These are phyloP conservation scores for Hypoxylon sp. DNA, from an alignment of 2,329 filamentous ascomycete genomes.

Conservation along the genomic window DNA sequence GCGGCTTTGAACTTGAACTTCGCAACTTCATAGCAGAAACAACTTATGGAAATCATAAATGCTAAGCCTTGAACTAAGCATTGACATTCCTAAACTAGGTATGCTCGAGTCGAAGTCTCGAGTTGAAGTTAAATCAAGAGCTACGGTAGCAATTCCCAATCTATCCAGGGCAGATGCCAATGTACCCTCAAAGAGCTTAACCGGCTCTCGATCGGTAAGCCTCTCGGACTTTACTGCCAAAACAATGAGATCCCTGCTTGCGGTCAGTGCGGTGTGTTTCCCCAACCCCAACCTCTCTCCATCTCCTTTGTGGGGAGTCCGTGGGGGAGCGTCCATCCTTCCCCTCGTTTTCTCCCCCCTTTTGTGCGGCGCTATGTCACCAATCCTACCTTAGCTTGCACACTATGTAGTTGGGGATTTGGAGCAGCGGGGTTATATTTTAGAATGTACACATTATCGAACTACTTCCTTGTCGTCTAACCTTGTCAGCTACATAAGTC, in stretches of 20 bases:
- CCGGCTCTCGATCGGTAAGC: constrained; percentile 20
- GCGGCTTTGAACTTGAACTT: too few relatives aligned
- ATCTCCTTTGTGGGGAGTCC: constrained; percentile 22
- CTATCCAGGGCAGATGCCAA: too few relatives aligned
- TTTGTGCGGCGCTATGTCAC: constrained; percentile 24
- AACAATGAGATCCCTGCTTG: constrained; percentile 13
- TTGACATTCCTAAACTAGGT: too few relatives aligned
- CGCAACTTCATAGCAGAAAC: too few relatives aligned
- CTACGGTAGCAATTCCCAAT: too few relatives aligned
- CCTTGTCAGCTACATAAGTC: neutral
- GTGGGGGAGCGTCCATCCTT: constrained; percentile 17
- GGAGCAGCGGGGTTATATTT: constrained; percentile 15
- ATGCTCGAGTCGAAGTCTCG: too few relatives aligned
- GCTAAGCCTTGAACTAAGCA: too few relatives aligned
- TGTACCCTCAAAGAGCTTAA: constrained; percentile 5
- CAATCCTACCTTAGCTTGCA: constrained; percentile 21
- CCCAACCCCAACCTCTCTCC: neutral
- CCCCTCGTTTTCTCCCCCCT: constrained; percentile 4
- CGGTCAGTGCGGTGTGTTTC: constrained; percentile 3
- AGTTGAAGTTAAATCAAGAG: too few relatives aligned
- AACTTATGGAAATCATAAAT: too few relatives aligned
- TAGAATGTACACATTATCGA: neutral
- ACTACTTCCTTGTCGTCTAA: neutral
- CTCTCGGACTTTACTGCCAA: constrained; percentile 12
- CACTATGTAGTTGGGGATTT: constrained; percentile 29